Evolutionary conservation across 169 alveolate genomes (phyloP), one percentile per base, ranked within the genome.

Genomic region (Cryptosporidium viatorum): DNA sequence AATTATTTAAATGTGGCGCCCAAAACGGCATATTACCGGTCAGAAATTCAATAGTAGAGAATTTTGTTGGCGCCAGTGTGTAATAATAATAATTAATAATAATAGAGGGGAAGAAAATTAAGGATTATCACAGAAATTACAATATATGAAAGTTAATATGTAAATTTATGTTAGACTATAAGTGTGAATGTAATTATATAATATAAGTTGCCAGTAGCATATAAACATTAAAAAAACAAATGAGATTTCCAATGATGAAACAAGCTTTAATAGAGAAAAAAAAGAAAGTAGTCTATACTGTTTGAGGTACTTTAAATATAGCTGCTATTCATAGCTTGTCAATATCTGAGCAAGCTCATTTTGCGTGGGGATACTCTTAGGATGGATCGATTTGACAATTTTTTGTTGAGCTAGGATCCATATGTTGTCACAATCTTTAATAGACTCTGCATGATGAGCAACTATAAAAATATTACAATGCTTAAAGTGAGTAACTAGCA

Each of bases 401-500:
- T 45, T 59, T n/a, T 31, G 73, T 12, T 80, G 55, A 29, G 89
- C 89, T n/a, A 80, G 68, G 16, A 80, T 62, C 73, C 73, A 59
- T 18, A 80, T 37, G 4, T 23, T 60, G 55, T 59, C 39, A 41
- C 89, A 80, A 65, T 80, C 60, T 45, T 50, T 59, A n/a, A 80
- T 62, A 21, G 89, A 80, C 12, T 80, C 89, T 23, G 59, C 89
- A 29, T 80, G 73, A 48, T 80, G 89, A 31, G 89, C 89, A 43
- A 80, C 74, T 16, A 80, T 59, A 39, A 80, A 80, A 10, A 80
- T 58, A 33, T 80, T 80, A 10, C 89, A 80, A 31, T 80, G 89
- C 65, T 80, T 80, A 23, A 80, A 80, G 68, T 80, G 75, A 10
- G 65, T 65, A 16, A 1, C 41, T 21, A 80, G 51, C 1, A 80